Evolutionary conservation across 352 stramenopile species (phyloP), one percentile per base, ranked within the genome.

Genomic region (Hyaloperonospora arabidopsidis): DNA sequence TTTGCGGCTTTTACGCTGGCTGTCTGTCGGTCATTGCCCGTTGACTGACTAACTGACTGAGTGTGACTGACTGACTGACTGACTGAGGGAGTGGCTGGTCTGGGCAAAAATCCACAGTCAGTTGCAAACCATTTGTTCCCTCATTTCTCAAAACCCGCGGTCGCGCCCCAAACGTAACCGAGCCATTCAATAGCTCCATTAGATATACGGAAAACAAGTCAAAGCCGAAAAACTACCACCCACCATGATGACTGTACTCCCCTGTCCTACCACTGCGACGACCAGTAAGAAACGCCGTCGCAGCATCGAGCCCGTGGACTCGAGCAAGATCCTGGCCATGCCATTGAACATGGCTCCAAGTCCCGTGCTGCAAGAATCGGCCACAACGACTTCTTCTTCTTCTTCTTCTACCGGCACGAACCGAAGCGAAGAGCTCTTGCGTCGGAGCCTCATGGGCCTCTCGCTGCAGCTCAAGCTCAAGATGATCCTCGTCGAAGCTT

Each of bases 391-490:
- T 4, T 32, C 25, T 4, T 32, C 25, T 4, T 32, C 25, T 8
- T 4, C 8, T 4, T 32, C 25, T 4, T 32, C 25, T 32, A 32
- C 25, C 8, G 34, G 45, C 22, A 45, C 22, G 21, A 11, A 12
- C 17, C 29, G 45, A 23, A 59, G 54, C 19, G 65, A 72, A 8
- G 69, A 79, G 22, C 63, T 76, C 6, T 54, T 87, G 52, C 70
- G 79, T 15, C 74, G 76, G 41, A 84, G 67, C 45, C 72, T 92
- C 54, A 84, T 89, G 74, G 76, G 81, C 3, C 74, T 92, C 23
- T 80, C 79, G 25, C 67, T 90, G 44, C 77, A 89, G 65, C 75
- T 89, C 56, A 89, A 89, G 65, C 77, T 89, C 62, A 93, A 90
- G 76, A 85, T 79, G 66, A 84, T 89, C 39, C 56, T 93, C 36